Evolutionary conservation across 805 yeast genomes (phyloP), one percentile per base, ranked within the genome.

Genomic region (Spathaspora girioi): DNA sequence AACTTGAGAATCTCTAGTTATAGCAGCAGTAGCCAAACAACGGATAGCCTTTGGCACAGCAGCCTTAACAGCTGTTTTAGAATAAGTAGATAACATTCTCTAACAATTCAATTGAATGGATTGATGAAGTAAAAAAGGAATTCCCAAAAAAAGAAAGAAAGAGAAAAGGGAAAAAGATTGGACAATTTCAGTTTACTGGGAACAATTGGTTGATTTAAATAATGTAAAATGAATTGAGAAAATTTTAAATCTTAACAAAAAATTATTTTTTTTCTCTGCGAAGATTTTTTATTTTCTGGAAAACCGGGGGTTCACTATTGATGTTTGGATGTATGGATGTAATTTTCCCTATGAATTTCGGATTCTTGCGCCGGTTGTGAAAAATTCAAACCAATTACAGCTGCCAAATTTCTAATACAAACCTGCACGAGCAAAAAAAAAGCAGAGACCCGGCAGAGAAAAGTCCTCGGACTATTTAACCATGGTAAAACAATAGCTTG

Each of bases 1-100:
- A 52, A 87, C 94, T 73, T 86, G 84, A 55, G 91, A 85, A 71
- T 87, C 92, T 63, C 70, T 77, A 61, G 81, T 79, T 50, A 79
- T 65, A 51, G 79, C 80, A 51, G 79, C 80, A 56, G 83, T 78
- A 60, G 83, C 83, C 64, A 78, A 66, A 51, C 79, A 76, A 70
- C 83, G 79, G 53, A 61, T 57, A 29, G 63, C 58, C 49, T 68
- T 65, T 57, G 68, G 64, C 41, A 64, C 63, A 64, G 67, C 70
- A 46, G 23, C 47, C 15, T 60, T 57, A 35, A 51, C 32, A 53
- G 69, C 64, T 57, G 69, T 62, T 70, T 68, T 72, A 47, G 73
- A 49, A 15, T 40, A 66, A 54, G 74, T 75, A 57, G 77, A 71
- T 65, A 73, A 74, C 78, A 73, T 73, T 43, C 12, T 51, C 15